A percentile compares a stretch with the other conserved stretches of the same genome.
These are phyloP conservation scores for Talaromyces sp. DNA, from an alignment of 2,329 filamentous ascomycete species.

Conservation along the genomic window DNA sequence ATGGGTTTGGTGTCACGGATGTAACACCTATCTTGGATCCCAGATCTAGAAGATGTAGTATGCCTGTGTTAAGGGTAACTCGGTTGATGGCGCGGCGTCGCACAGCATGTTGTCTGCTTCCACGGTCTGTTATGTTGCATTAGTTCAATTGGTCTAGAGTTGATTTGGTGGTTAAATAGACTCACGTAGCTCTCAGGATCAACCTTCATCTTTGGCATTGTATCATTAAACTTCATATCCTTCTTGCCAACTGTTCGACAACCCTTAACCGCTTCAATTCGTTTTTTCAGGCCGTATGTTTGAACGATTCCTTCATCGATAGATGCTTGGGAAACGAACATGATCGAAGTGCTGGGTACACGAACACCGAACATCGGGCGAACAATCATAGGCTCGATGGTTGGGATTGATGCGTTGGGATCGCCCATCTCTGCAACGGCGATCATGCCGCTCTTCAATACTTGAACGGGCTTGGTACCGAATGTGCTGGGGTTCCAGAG, in stretches of 20 bases:
- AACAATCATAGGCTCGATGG: slow-evolving; percentile 79
- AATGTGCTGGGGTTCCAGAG: slow-evolving; percentile 86
- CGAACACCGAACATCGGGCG: slow-evolving; percentile 80
- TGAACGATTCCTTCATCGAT: slow-evolving; percentile 67
- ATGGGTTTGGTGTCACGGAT: not conserved
- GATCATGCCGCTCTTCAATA: slow-evolving; percentile 88
- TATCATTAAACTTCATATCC: slow-evolving; percentile 89
- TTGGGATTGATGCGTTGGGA: slow-evolving; percentile 82
- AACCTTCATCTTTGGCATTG: slow-evolving; percentile 83
- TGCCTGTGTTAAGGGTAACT: slow-evolving; percentile 73
- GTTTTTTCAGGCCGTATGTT: slow-evolving; percentile 76
- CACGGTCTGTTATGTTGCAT: slow-evolving; percentile 57
- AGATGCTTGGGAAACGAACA: slow-evolving; percentile 78
- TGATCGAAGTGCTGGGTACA: slow-evolving; percentile 72
- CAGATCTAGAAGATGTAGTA: slow-evolving; percentile 70
- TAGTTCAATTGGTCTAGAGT: not conserved
- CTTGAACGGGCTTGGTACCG: slow-evolving; percentile 77
- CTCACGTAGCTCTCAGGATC: slow-evolving; percentile 83
- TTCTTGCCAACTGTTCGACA: slow-evolving; percentile 76
- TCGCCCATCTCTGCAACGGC: slow-evolving; percentile 83
- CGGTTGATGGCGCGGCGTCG: slow-evolving; percentile 70
- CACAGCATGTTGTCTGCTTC: slow-evolving; percentile 80
- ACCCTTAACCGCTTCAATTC: slow-evolving; percentile 75
- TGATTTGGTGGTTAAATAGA: slow-evolving; percentile 12
- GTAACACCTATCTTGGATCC: not conserved